These are phyloP conservation scores for Aureobasidium sp. DNA, from an alignment of 2,329 filamentous ascomycete genomes.

Conservation along the genomic window DNA sequence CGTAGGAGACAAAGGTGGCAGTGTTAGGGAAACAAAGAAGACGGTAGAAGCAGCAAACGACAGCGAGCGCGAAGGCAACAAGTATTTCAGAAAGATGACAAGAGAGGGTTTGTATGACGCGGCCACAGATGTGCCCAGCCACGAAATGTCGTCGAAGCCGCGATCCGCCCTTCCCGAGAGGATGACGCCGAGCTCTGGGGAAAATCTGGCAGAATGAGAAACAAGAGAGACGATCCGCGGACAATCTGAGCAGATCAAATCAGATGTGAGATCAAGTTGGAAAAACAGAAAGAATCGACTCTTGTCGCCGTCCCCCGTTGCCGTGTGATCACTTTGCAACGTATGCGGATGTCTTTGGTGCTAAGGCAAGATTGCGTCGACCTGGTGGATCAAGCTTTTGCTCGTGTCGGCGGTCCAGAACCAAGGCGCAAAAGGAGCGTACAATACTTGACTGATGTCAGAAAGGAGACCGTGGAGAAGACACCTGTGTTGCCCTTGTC, in stretches of 20 bases:
- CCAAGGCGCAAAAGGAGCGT: neutral
- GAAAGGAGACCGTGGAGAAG: neutral
- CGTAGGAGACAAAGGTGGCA: neutral
- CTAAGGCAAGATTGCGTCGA: constrained; percentile 10
- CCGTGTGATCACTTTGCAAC: constrained; percentile 6
- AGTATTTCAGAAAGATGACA: constrained; percentile 1
- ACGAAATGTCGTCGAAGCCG: constrained; percentile 4
- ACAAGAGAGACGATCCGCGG: neutral
- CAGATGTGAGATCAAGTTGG: neutral
- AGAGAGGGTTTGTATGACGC: constrained; percentile 6
- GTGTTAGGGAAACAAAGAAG: neutral
- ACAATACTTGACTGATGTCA: constrained; percentile 5
- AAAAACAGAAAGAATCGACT: neutral
- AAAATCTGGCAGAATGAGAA: neutral
- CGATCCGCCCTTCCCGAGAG: constrained; percentile 2
- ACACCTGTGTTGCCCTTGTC: neutral
- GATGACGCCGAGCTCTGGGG: constrained; percentile 10
- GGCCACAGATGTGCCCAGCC: constrained; percentile 11
- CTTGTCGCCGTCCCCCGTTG: neutral
- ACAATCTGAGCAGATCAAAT: neutral
- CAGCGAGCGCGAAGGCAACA: neutral
- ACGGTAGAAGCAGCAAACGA: neutral
- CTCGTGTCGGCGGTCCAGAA: constrained; percentile 1
- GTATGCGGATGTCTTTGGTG: neutral
- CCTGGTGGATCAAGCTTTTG: constrained; percentile 3